Percentiles rank a stretch among this genome's conserved stretches.
These are phyloP conservation scores for Kwoniella heveanensis DNA, from an alignment of 768 basidiomycete species.

Conservation along the genomic window DNA sequence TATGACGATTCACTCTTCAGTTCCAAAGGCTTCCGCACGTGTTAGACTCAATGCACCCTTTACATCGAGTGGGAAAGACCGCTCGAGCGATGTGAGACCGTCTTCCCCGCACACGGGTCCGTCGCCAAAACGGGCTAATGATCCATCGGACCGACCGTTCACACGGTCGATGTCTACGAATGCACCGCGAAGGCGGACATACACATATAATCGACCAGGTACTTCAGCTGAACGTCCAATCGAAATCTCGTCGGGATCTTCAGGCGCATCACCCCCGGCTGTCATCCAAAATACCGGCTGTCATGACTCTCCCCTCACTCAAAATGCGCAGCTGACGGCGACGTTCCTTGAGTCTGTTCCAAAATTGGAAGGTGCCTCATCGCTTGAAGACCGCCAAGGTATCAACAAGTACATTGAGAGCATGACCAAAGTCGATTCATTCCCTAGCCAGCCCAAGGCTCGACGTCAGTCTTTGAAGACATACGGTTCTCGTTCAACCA, in stretches of 20 bases:
- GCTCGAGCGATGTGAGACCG: neutral
- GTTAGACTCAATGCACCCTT: neutral
- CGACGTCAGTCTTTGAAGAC: neutral
- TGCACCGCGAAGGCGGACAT: neutral
- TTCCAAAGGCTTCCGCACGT: neutral
- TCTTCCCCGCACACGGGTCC: neutral
- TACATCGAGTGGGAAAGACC: neutral
- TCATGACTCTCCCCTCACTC: neutral
- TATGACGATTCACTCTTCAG: no score
- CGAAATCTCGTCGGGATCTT: conserved; percentile 9
- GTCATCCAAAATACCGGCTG: neutral
- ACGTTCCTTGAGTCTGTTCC: no score
- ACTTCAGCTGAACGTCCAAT: neutral
- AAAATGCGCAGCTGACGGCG: no score
- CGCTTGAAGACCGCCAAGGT: neutral
- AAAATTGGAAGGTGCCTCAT: neutral
- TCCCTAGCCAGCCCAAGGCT: neutral
- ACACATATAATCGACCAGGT: neutral
- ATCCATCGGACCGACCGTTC: conserved; percentile 14
- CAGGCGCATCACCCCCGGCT: neutral
- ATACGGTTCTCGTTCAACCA: neutral
- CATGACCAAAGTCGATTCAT: neutral
- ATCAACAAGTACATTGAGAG: neutral
- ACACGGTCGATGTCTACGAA: conserved; percentile 15
- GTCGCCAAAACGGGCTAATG: neutral